Percentiles rank a stretch among this genome's conserved stretches.
Conservation (phyloP, 1,284 basidiomycete genomes). For the Puccinia coronata region DNA sequence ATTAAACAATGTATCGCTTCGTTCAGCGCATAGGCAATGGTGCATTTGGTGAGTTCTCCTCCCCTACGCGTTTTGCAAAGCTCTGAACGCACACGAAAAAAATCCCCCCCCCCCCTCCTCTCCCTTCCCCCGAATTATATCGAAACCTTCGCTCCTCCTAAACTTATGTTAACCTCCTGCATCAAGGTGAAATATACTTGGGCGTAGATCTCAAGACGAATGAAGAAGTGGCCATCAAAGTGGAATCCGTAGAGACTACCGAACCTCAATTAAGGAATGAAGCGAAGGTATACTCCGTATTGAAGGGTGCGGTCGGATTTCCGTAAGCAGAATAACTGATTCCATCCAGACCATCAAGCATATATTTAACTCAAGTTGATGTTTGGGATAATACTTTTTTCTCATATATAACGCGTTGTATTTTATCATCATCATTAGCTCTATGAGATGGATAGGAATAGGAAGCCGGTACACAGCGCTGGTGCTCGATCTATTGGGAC, state of each 20-base stretch:
- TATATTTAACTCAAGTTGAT: no score
- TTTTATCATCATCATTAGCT: constrained; percentile 56
- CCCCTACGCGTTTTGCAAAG: background rate
- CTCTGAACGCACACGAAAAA: no score
- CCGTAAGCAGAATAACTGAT: constrained; percentile 50
- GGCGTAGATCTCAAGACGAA: constrained; percentile 60
- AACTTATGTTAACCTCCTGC: constrained; percentile 55
- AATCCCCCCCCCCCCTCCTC: no score
- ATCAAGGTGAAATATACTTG: constrained; percentile 59
- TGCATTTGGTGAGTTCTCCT: constrained; percentile 37
- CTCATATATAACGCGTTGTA: constrained; percentile 52
- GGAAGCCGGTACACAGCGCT: constrained; percentile 60
- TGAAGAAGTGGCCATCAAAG: constrained; percentile 60
- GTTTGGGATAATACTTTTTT: no score
- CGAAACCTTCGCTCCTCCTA: no score
- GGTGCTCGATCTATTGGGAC: constrained; percentile 59
- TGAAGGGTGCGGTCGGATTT: constrained; percentile 59
- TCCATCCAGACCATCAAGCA: no score
- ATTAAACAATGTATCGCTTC: constrained; percentile 36
- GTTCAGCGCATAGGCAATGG: constrained; percentile 39
- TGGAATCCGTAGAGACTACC: constrained; percentile 59
- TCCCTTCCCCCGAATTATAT: background rate
- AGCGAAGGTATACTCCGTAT: constrained; percentile 59
- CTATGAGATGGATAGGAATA: constrained; percentile 59
- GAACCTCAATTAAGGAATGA: constrained; percentile 60